These are phyloP conservation scores for Diutina rugosa DNA, from an alignment of 1,139 yeast genomes.

Conservation along the genomic window DNA sequence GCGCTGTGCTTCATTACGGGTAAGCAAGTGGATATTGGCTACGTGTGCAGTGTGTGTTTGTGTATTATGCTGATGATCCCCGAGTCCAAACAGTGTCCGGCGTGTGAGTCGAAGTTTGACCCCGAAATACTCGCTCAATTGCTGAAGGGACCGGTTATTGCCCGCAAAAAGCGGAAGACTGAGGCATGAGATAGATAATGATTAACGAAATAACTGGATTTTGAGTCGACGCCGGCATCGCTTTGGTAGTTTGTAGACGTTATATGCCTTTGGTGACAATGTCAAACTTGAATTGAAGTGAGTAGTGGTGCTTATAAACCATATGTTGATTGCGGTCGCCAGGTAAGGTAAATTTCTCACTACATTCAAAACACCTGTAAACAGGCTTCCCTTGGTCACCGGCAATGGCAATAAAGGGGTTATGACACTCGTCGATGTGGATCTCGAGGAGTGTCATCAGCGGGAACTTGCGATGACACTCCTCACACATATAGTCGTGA, in stretches of 20 bases:
- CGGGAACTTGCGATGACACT: slow-evolving; percentile 32
- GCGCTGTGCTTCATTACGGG: slow-evolving; percentile 93
- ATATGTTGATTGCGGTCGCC: slow-evolving; percentile 30
- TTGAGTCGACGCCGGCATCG: neutral
- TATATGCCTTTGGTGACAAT: slow-evolving; percentile 14
- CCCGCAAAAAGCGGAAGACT: slow-evolving; percentile 17
- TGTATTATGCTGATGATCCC: slow-evolving; percentile 64
- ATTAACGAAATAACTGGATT: slow-evolving; percentile 7
- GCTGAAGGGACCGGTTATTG: slow-evolving; percentile 17
- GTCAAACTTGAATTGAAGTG: slow-evolving; percentile 25
- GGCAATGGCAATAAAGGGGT: slow-evolving; percentile 28
- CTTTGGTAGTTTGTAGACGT: slow-evolving; percentile 4
- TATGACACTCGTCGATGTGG: slow-evolving; percentile 42
- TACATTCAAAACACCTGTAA: slow-evolving; percentile 24
- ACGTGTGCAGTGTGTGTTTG: slow-evolving; percentile 88
- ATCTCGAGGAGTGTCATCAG: slow-evolving; percentile 22
- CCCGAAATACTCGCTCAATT: slow-evolving; percentile 29
- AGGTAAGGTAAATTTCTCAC: slow-evolving; percentile 19
- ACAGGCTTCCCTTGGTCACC: slow-evolving; percentile 25
- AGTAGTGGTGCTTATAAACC: slow-evolving; percentile 37
- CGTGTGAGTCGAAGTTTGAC: slow-evolving; percentile 39
- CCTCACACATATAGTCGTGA: slow-evolving; percentile 22
- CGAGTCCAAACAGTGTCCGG: slow-evolving; percentile 41
- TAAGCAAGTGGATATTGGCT: slow-evolving; percentile 82
- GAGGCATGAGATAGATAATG: neutral